A percentile compares a stretch with the other conserved stretches of the same genome.
Evolutionary conservation across 2,329 filamentous ascomycete genomes (phyloP).

Genomic region (Penicillium olsonii): DNA sequence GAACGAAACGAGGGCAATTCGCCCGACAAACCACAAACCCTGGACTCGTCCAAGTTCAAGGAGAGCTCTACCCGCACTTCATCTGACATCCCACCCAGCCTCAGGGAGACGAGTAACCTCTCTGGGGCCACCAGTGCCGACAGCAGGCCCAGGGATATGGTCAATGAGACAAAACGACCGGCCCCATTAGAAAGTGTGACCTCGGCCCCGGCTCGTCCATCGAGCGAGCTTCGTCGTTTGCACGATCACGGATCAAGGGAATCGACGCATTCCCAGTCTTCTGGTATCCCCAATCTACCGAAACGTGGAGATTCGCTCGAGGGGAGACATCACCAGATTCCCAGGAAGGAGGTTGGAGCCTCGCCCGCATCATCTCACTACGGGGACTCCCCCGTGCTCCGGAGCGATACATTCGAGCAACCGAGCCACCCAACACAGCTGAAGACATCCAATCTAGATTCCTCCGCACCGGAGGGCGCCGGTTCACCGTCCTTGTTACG

Average conservation of each 20-base stretch:
- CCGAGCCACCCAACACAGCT: constrained; percentile 44
- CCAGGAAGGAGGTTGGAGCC: constrained; percentile 64
- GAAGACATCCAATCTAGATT: constrained; percentile 43
- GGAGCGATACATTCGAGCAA: constrained; percentile 24
- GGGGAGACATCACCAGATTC: constrained; percentile 54
- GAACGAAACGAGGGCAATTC: constrained; percentile 55
- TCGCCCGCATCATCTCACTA: constrained; percentile 35
- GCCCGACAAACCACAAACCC: constrained; percentile 11
- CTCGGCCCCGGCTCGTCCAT: constrained; percentile 51
- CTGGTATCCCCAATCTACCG: constrained; percentile 44
- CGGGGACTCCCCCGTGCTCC: constrained; percentile 43
- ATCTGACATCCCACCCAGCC: constrained; percentile 38
- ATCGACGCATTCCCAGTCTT: constrained; percentile 35
- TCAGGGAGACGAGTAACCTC: constrained; percentile 44
- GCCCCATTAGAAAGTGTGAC: constrained; percentile 27
- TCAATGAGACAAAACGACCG: constrained; percentile 16
- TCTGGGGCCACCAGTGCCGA: constrained; percentile 37
- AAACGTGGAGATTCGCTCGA: constrained; percentile 64
- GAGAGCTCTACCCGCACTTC: constrained; percentile 50
- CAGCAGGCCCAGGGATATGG: constrained; percentile 23
- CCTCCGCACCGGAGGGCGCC: constrained; percentile 47
- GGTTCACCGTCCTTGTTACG: constrained; percentile 68
- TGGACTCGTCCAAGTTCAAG: constrained; percentile 68
- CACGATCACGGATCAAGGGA: constrained; percentile 55
- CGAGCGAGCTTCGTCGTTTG: constrained; percentile 58